Evolutionary conservation across 352 stramenopile species (phyloP), one percentile per base, ranked within the genome.

Genomic region (Phytophthora multivora): DNA sequence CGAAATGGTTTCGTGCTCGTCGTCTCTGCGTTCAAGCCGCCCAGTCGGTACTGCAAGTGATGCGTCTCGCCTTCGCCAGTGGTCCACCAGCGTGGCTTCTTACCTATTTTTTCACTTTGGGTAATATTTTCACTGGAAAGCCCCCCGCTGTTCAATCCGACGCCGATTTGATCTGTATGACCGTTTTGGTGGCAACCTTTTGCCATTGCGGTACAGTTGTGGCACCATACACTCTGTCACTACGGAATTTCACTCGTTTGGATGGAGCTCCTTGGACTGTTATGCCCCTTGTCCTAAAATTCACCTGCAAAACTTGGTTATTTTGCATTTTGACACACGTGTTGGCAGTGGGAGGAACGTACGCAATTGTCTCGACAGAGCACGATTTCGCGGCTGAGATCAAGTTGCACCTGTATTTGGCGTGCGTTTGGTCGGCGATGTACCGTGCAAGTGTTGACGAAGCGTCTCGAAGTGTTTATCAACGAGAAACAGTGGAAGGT

Each of bases 141-240:
- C 6, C 53, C 4, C 30, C 53, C 21, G 56, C 56, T 3, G 6
- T 26, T 3, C 53, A 62, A 39, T 45, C 53, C 31, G 33, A 62
- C 16, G 41, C 12, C 5, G 53, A 62, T n/a, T 25, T 62, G 13
- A 30, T 54, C 31, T 23, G 42, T 15, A 42, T 54, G 33, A 62
- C 43, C 15, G 10, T 23, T 13, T 30, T 46, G 15, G 35, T 48
- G 4, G 16, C 53, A 7, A 54, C 53, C 1, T 47, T 41, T 3
- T 47, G 31, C 23, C 36, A 63, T 30, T 43, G 38, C 38, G 26
- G 15, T 13, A 23, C 38, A 23, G 3, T 43, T 19, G 0, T 43
- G 38, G 8, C 38, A 25, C 16, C 38, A 11, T 43, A 43, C 6
- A 2, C 38, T 19, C 38, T 43, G 4, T 43, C 38, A 43, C 38